phyloP scores from a whole-genome alignment of 2,329 filamentous ascomycete species.

The Lecanosticta acicola region DNA sequence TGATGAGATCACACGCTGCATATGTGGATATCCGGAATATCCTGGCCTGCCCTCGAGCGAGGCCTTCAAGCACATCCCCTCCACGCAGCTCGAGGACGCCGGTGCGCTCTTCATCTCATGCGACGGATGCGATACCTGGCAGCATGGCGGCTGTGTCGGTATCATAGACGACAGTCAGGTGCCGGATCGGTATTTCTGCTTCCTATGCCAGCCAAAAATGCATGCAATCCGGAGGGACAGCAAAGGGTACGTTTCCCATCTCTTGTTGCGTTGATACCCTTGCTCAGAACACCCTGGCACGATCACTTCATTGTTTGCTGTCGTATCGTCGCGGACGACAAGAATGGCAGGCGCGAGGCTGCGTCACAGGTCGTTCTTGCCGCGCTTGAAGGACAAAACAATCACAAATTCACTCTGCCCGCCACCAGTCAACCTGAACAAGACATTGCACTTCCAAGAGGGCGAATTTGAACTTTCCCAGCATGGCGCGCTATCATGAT shows the following conservation, averaged over 20 bases:
- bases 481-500: conserved; percentile 28
- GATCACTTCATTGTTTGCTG: neutral
- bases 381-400: neutral
- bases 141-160: conserved; percentile 94
- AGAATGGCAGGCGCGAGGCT: neutral
- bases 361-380: neutral
- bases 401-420: neutral
- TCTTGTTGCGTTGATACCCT: conserved; percentile 4
- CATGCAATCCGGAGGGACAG: conserved; percentile 75
- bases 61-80: conserved; percentile 39
- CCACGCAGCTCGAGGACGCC: conserved; percentile 69
- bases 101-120: conserved; percentile 97
- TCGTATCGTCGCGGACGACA: neutral
- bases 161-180: conserved; percentile 91
- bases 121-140: conserved; percentile 97
- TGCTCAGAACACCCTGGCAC: neutral
- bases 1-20: conserved; percentile 90
- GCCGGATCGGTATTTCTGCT: conserved; percentile 96
- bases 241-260: conserved; percentile 67
- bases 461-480: neutral
- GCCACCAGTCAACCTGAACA: neutral
- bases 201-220: conserved; percentile 84
- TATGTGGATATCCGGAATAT: conserved; percentile 92
- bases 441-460: neutral
- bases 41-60: conserved; percentile 67